phyloP scores from a whole-genome alignment of 345 rosid species.

The Abelmoschus esculentus region DNA sequence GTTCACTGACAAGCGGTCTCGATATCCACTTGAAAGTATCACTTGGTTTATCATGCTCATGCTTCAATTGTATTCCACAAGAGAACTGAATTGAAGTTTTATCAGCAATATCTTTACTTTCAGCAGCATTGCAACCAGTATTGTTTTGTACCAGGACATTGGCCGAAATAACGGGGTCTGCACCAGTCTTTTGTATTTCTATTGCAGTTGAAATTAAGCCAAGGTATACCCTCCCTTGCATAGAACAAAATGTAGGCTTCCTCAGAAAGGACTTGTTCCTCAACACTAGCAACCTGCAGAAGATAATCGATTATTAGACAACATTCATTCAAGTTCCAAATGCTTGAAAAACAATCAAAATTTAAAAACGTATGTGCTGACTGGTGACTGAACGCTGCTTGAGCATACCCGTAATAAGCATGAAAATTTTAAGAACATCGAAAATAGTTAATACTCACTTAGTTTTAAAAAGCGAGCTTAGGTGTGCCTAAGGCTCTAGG shows the following conservation, averaged over 20 bases:
- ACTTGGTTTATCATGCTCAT: constrained; percentile 6
- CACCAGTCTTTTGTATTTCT: constrained; percentile 26
- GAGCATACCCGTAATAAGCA: not conserved
- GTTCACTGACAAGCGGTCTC: not conserved
- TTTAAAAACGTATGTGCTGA: not conserved
- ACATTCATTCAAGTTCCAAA: not conserved
- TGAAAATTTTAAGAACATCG: not conserved
- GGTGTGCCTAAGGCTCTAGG: no score
- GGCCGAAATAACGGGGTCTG: constrained; percentile 19
- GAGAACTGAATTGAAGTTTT: constrained; percentile 13
- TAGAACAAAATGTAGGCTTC: constrained; percentile 80
- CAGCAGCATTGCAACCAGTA: constrained; percentile 15
- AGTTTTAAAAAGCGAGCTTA: no score
- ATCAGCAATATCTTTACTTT: constrained; percentile 19
- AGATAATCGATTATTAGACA: not conserved
- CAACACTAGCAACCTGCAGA: constrained; percentile 48
- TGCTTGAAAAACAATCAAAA: not conserved
- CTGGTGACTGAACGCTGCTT: not conserved
- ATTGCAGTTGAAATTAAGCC: constrained; percentile 59
- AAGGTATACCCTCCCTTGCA: constrained; percentile 57
- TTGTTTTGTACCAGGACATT: constrained; percentile 15
- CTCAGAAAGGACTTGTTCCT: constrained; percentile 52
- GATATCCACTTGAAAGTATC: constrained; percentile 9
- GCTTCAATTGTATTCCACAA: constrained; percentile 9
- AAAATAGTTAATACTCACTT: not conserved